Evolutionary conservation across 495 filamentous ascomycete species (phyloP), one percentile per base, ranked within the genome.

Genomic region (Darksidea phi): DNA sequence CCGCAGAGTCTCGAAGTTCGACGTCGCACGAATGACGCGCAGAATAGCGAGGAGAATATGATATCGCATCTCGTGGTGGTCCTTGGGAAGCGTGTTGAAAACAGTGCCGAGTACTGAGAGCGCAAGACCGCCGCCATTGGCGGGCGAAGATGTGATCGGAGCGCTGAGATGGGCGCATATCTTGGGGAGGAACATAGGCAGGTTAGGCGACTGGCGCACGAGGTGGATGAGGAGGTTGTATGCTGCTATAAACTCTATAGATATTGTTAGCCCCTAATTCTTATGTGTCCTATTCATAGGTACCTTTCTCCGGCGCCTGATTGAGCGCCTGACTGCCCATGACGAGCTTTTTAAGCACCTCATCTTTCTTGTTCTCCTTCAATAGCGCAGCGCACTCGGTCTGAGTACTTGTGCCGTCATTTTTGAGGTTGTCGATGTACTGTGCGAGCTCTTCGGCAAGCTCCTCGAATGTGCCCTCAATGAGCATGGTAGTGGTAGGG

Each of bases 191-290:
- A 91, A 91, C 71, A 86, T 89, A 72, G 90, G 84, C 59, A 87
- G 80, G 64, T 91, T 86, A 63, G 87, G 83, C 38, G 89, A 87
- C 75, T 95, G 90, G 64, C 88, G 82, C 68, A 95, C 80, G 24
- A 99, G 86, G 78, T 97, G 91, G 63, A 97, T 81, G 65, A 99
- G 86, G 63, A 97, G 88, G 78, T 97, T 97, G 79, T 96, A 96
- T 36, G 94, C 88, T 34, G 91, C 84, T 53, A 87, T 89, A 73
- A 97, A 93, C 75, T 97, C 93, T 87, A 65, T 57, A 67, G n/a
- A 23, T 26, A 18, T 15, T 26, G 50, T 50, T 61, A 51, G 23
- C 51, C 12, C 18, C 42, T 20, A 15, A 45, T 11, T 38, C 17
- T n/a, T 13, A 20, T 26, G 41, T 49, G 52, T 32, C 28, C 28